Percentiles rank a stretch among this genome's conserved stretches.
phyloP scores from a whole-genome alignment of 1,284 basidiomycete species.

The Jaminaea rosea region DNA sequence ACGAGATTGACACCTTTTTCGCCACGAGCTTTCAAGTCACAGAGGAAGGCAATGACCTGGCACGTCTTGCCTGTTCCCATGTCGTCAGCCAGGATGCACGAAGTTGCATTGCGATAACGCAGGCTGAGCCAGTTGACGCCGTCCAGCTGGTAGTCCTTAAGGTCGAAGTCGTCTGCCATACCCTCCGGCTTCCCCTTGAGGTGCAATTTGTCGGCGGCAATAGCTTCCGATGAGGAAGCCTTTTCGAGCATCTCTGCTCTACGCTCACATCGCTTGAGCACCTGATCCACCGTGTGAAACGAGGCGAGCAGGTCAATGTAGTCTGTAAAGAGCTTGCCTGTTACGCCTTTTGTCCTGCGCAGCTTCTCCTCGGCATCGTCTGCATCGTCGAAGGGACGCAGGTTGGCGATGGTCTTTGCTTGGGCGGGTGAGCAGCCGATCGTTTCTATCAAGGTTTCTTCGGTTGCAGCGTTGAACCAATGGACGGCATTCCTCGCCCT shows the following conservation, averaged over 20 bases:
- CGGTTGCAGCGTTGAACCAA: not conserved
- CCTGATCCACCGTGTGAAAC: constrained; percentile 79
- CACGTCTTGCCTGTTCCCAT: constrained; percentile 85
- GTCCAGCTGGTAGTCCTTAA: constrained; percentile 94
- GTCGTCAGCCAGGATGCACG: constrained; percentile 85
- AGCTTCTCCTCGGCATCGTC: constrained; percentile 57
- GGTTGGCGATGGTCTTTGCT: constrained; percentile 66
- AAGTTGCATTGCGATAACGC: constrained; percentile 68
- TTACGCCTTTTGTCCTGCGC: constrained; percentile 76
- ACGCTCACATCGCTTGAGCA: constrained; percentile 76
- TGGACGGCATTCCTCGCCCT: not conserved
- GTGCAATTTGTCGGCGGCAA: constrained; percentile 45
- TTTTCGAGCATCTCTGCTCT: constrained; percentile 62
- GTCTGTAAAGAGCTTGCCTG: constrained; percentile 79
- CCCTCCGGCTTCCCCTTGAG: constrained; percentile 67
- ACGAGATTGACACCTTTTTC: constrained; percentile 53
- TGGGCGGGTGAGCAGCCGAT: constrained; percentile 49
- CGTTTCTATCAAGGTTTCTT: not conserved
- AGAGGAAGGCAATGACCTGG: constrained; percentile 94
- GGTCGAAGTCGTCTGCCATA: constrained; percentile 61
- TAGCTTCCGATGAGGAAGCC: constrained; percentile 65
- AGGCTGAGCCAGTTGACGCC: constrained; percentile 97
- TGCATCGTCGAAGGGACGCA: constrained; percentile 72
- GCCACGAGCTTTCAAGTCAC: constrained; percentile 61
- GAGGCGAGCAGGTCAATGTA: constrained; percentile 75